Base-by-base conservation (phyloP, 2,329 filamentous ascomycete species). In the Setomelanomma holmii region DNA sequence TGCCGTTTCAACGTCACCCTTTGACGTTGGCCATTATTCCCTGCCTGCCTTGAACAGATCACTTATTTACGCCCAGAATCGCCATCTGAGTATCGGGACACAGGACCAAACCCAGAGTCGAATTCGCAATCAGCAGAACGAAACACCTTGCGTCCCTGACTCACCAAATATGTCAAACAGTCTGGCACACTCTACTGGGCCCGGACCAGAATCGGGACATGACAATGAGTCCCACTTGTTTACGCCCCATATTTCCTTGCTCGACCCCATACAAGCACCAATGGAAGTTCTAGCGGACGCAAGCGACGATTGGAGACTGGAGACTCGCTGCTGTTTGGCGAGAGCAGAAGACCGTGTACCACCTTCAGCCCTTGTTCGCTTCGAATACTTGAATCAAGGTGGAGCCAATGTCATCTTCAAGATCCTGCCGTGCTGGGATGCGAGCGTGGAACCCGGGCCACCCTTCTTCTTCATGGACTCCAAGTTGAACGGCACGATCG, bases 361-460 rank as follows among this genome's bases (percentile, higher is more conserved):
- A 11, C 40, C 63, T 11, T 40, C 7, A 48, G 49, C 44, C 7
- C 49, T 56, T 11, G 48, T 67, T 2, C 49, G 27, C 14, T 61
- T 74, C 21, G 40, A 55, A 11, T 73, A 66, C 42, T 62, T 73
- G 11, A 69, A 64, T 22, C 68, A 73, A 55, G 72, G 72, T 8
- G 71, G 68, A 14, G 72, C 72, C 16, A 74, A 74, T 24, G 60
- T 64, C 20, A 66, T 74, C 4, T 74, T 71, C 51, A 65, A 49
- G 33, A 61, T 73, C 21, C 52, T 49, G 17, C 45, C 56, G 14
- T 59, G 49, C 46, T 39, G 27, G 27, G 10, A 30, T 30, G 27
- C 52, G n/a, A 34, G 12, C 22, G 34, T 16, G 22, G 34, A 19
- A 5, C 21, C 49, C 16, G 24, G 39, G 19, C 44, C 27, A 19